Evolutionary conservation across 1,284 basidiomycete species (phyloP).

Genomic region (Boletellus deceptivus): DNA sequence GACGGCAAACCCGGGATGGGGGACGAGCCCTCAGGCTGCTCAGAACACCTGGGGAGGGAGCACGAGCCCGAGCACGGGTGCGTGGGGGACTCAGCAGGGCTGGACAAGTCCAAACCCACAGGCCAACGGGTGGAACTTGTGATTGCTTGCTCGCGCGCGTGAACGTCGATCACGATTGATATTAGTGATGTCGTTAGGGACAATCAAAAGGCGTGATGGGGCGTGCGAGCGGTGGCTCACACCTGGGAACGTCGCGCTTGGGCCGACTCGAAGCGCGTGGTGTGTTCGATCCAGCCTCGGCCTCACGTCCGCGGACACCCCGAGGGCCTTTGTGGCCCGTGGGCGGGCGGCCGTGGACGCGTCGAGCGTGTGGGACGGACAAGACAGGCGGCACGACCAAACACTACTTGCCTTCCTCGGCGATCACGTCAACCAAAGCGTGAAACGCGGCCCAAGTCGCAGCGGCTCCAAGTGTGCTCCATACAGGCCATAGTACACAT

Average conservation of each 20-base stretch:
- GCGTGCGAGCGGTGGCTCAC: too few species aligned
- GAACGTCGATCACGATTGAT: background rate
- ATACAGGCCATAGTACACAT: background rate
- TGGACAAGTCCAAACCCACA: conserved; percentile 45
- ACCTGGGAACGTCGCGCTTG: too few species aligned
- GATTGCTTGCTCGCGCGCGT: conserved; percentile 2
- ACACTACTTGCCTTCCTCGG: conserved; percentile 2
- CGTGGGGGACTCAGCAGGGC: conserved; percentile 36
- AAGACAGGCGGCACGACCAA: background rate
- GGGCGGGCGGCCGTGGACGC: too few species aligned
- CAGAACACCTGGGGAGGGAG: conserved; percentile 30
- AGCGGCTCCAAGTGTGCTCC: background rate
- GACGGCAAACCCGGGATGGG: conserved; percentile 28
- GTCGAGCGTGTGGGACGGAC: too few species aligned
- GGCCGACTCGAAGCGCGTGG: too few species aligned
- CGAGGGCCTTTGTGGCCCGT: too few species aligned
- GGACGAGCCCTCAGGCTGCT: conserved; percentile 42
- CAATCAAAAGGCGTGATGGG: too few species aligned
- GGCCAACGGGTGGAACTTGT: conserved; percentile 58
- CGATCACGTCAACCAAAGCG: conserved; percentile 15
- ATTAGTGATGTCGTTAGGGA: background rate
- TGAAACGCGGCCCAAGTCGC: too few species aligned
- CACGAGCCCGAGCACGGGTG: conserved; percentile 33
- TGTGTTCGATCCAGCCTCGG: too few species aligned
- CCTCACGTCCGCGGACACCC: too few species aligned